Evolutionary conservation across 1,284 basidiomycete genomes (phyloP).

Genomic region (Marasmius fiardii): DNA sequence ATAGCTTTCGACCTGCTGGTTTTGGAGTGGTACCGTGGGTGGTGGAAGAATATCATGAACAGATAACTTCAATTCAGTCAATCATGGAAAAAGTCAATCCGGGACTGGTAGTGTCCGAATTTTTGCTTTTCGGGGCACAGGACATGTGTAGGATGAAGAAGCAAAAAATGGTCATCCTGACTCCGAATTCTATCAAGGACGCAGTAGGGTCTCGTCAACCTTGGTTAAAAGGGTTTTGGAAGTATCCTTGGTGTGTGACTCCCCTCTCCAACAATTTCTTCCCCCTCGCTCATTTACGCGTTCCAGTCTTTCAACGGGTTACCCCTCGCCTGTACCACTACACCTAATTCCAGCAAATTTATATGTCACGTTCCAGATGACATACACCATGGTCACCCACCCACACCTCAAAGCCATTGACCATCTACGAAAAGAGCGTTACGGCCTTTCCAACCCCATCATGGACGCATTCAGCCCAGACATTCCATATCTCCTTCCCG

Average conservation of each 20-base stretch:
- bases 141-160: constrained; percentile 7
- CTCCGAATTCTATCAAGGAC: constrained; percentile 12
- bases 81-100: constrained; percentile 6
- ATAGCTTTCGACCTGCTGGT: no score
- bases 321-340: constrained; percentile 8
- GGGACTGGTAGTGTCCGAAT: not conserved
- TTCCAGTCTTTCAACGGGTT: constrained; percentile 9
- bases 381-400: not conserved
- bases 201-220: constrained; percentile 5
- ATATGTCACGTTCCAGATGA: constrained; percentile 5
- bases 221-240: constrained; percentile 3
- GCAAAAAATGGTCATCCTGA: constrained; percentile 3
- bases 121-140: constrained; percentile 1
- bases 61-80: not conserved
- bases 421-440: constrained; percentile 1
- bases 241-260: constrained; percentile 11
- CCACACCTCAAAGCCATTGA: not conserved
- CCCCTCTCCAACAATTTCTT: not conserved
- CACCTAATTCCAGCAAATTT: constrained; percentile 9
- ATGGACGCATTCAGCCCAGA: not conserved
- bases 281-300: not conserved
- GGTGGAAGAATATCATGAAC: no score
- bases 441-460: not conserved
- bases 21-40: no score
- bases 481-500: constrained; percentile 5